phyloP scores from a whole-genome alignment of 768 basidiomycete genomes.

The Boletus subparvulus region DNA sequence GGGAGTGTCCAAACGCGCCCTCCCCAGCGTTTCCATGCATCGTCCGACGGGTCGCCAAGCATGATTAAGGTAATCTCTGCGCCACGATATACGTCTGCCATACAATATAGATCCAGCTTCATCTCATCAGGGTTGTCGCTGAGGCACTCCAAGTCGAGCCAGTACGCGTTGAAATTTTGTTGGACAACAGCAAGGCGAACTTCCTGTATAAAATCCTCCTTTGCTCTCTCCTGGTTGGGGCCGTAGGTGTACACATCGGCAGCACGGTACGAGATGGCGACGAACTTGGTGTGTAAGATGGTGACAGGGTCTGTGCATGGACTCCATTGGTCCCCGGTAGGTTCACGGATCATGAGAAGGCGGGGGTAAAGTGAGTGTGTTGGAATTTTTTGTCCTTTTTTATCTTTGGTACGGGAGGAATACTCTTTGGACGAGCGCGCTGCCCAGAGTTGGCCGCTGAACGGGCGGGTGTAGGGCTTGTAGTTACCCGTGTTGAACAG shows the following conservation, averaged over 20 bases:
- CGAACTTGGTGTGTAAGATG: constrained; percentile 9
- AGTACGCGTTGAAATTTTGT: constrained; percentile 12
- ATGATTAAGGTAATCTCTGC: constrained; percentile 14
- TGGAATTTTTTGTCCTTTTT: background rate
- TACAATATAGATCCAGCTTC: constrained; percentile 18
- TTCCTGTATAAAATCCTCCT: constrained; percentile 3
- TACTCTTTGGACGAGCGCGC: constrained; percentile 20
- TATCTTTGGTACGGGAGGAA: constrained; percentile 5
- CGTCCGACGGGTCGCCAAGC: background rate
- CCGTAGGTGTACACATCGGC: constrained; percentile 10
- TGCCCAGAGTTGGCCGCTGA: constrained; percentile 20
- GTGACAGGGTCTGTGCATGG: background rate
- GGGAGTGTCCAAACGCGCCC: constrained; percentile 18
- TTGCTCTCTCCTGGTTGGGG: background rate
- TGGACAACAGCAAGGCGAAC: constrained; percentile 1
- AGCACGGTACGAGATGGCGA: constrained; percentile 19
- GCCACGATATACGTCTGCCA: constrained; percentile 19
- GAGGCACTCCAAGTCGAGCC: constrained; percentile 21
- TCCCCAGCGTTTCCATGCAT: constrained; percentile 13
- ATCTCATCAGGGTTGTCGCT: constrained; percentile 13
- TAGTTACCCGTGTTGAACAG: constrained; percentile 2
- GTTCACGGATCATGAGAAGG: constrained; percentile 2
- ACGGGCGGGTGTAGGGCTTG: constrained; percentile 1
- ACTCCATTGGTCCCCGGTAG: constrained; percentile 2
- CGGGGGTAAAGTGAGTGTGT: constrained; percentile 17